Evolutionary conservation across 2,329 filamentous ascomycete genomes (phyloP), one percentile per base, ranked within the genome.

Genomic region (Apiospora rasikravindrae): DNA sequence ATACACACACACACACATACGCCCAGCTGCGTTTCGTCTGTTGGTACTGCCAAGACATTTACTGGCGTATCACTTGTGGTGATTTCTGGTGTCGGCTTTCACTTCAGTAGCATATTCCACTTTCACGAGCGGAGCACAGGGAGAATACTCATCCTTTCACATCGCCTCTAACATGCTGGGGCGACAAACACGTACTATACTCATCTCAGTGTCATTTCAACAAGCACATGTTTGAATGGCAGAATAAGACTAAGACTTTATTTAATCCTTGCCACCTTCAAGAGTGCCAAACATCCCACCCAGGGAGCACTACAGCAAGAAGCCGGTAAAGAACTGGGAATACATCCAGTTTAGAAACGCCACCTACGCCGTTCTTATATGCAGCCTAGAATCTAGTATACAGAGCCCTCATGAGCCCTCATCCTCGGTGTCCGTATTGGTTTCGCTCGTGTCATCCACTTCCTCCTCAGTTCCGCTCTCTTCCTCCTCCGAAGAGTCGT

Each of bases 381-480:
- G 68, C 68, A 69, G 45, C 68, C 26, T 69, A 53, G 33, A 69
- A 51, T 47, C 51, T 69, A 69, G 45, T 69, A 26, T 69, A 69
- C 68, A 69, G 37, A 51, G 45, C 68, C 33, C 47, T 40, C 33
- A 51, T 53, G 45, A 69, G 47, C 68, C 47, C 26, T 90, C 88
- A 42, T 89, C 87, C 78, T 93, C 91, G 1, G 91, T 93, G 76
- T 91, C 89, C 16, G 90, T 91, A 78, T 93, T 91, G 19, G 91
- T 93, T 74, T 88, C 91, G 78, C 90, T 92, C 47, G 90, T 91
- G 80, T 91, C 89, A 42, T 88, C 87, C 16, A 86, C 89, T 78
- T 93, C 91, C 73, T 92, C 92, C 73, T 97, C 94, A 22, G 92
- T 94, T 75, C 94, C 92, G 74, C 94, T 97, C 85, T 97, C 94